Base-by-base conservation (phyloP, 495 filamentous ascomycete species). In the Patellaria atrata region DNA sequence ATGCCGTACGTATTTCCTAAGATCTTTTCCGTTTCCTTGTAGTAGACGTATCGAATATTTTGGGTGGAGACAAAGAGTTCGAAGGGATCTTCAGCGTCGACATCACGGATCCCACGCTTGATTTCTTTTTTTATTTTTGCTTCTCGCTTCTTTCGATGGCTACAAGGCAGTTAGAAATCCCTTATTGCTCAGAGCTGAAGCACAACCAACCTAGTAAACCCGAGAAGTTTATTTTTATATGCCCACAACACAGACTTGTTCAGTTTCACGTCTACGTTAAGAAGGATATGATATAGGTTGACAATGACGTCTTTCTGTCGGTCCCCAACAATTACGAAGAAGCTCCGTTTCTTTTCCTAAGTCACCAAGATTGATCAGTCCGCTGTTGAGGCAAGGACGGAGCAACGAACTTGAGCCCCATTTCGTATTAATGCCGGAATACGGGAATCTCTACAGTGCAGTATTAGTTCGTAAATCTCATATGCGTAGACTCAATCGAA, bases 21-120 rank as follows among this genome's bases (percentile, higher is more conserved):
- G 52, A 99, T 96, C 64, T 93, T 94, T 41, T 99, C 91, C n/a
- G 91, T 96, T 60, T 99, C 91, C 60, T 99, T 99, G 65, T 99
- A 99, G 68, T 93, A 99, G 24, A 87, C 82, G 71, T 96, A 99
- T 45, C 91, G 82, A 48, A 99, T 93, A 53, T 94, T 84, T 58
- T 94, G 80, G 36, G 94, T 73, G 13, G 82, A 85, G 53, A 99
- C 78, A 62, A 99, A 99, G 41, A 96, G 68, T 63, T 99, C 91
- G 61, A 99, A 99, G 1, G 91, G 81, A 50, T 96, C 91, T 50
- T 94, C 85, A 28, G 77, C 73, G 56, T 99, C 94, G n/a, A 80
- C 71, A 55, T 99, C 91, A 42, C 89, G 69, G 36, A 85, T 85
- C 13, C 91, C 91, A 41, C 84, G 73, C 62, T 92, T 96, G 61